A percentile compares a stretch with the other conserved stretches of the same genome.
phyloP scores from a whole-genome alignment of 2,329 filamentous ascomycete species.

The Botrytis galanthina region DNA sequence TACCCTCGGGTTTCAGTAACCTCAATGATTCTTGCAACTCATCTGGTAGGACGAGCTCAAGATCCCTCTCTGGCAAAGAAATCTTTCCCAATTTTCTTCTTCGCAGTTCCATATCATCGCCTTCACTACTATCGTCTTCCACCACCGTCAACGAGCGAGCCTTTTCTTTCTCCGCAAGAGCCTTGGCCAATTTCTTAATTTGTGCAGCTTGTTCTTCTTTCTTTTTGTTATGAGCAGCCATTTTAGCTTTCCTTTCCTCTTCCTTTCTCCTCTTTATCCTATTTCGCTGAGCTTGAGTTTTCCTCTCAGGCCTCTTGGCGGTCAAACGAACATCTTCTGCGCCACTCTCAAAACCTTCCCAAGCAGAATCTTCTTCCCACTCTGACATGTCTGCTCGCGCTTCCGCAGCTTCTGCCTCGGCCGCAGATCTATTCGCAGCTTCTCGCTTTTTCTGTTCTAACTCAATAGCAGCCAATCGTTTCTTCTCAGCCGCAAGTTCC shows the following conservation, averaged over 20 bases:
- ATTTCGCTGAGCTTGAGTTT: constrained; percentile 84
- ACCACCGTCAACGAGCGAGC: constrained; percentile 45
- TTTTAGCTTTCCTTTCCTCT: constrained; percentile 72
- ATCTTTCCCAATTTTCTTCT: constrained; percentile 71
- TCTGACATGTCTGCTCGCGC: constrained; percentile 62
- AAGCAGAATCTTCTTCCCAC: constrained; percentile 86
- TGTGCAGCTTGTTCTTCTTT: constrained; percentile 69
- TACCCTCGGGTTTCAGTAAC: constrained; percentile 90
- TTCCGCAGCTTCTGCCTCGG: constrained; percentile 72
- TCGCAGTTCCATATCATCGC: constrained; percentile 63
- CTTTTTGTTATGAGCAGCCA: constrained; percentile 72
- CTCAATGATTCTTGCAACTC: constrained; percentile 80
- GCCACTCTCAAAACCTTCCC: constrained; percentile 86
- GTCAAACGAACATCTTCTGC: constrained; percentile 63
- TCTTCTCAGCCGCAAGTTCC: constrained; percentile 74
- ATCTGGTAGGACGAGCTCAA: constrained; percentile 80
- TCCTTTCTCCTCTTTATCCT: constrained; percentile 86
- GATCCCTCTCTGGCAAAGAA: constrained; percentile 71
- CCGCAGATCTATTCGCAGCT: constrained; percentile 66
- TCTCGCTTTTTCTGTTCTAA: constrained; percentile 67
- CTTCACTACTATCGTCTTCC: constrained; percentile 50
- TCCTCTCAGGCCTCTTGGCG: constrained; percentile 76
- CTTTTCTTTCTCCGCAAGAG: constrained; percentile 58
- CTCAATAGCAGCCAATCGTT: constrained; percentile 65
- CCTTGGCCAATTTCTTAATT: constrained; percentile 68